phyloP scores from a whole-genome alignment of 78 protist species.

The Dictyostelium discoideum region dicty_2.7 NC_007088.5:7768001-7768500 shows the following conservation, averaged over 20 bases:
- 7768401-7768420: constrained; percentile 49
- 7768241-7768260: not conserved
- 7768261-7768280: constrained; percentile 60
- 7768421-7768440: not conserved
- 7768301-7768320: constrained; percentile 54
- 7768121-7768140: not conserved
- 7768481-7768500: not conserved
- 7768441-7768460: constrained; percentile 71
- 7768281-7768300: not conserved
- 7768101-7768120: constrained; percentile 1
- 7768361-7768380: not conserved
- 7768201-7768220: not conserved
- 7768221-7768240: constrained; percentile 6
- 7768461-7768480: constrained; percentile 47
- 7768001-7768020: no score
- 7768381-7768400: constrained; percentile 65
- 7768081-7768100: not conserved
- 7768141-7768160: not conserved
- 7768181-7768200: constrained; percentile 32
- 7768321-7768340: constrained; percentile 22
- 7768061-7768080: not conserved
- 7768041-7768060: no score
- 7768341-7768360: not conserved
- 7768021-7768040: no score
- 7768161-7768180: not conserved